Evolutionary conservation across 352 stramenopile species (phyloP).

Genomic region (Pythium aquatile): DNA sequence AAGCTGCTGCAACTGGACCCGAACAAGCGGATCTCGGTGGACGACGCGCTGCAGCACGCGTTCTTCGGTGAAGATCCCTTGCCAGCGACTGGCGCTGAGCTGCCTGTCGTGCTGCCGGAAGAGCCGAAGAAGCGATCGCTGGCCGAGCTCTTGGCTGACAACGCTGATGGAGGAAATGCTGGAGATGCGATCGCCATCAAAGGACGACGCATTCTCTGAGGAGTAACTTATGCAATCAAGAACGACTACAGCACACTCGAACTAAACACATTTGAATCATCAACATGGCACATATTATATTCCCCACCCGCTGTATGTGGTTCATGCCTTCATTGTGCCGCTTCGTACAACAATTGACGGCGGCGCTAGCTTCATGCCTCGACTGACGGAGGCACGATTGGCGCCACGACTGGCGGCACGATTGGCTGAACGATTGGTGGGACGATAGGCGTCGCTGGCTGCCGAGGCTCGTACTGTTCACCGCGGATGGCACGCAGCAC

Average conservation of each 20-base stretch:
- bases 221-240: not conserved
- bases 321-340: no score
- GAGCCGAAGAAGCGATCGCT: conserved; percentile 26
- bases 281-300: not conserved
- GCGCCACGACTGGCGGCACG: not conserved
- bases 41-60: conserved; percentile 50
- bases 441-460: not conserved
- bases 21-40: conserved; percentile 52
- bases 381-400: not conserved
- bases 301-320: not conserved
- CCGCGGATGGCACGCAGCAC: conserved; percentile 77
- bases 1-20: conserved; percentile 59
- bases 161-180: conserved; percentile 3
- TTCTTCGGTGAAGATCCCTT: conserved; percentile 61
- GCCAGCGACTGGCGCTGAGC: not conserved
- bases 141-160: conserved; percentile 13
- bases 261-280: not conserved
- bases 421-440: not conserved
- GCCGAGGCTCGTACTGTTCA: conserved; percentile 37
- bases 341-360: no score
- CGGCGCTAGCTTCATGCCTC: not conserved
- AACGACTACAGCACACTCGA: not conserved
- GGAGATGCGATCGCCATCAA: conserved; percentile 19
- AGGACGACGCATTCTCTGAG: conserved; percentile 18
- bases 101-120: conserved; percentile 15